Percentiles rank a stretch among this genome's conserved stretches.
Conservation (phyloP, 2,329 filamentous ascomycete genomes). For the Trichoderma lentiforme region DNA sequence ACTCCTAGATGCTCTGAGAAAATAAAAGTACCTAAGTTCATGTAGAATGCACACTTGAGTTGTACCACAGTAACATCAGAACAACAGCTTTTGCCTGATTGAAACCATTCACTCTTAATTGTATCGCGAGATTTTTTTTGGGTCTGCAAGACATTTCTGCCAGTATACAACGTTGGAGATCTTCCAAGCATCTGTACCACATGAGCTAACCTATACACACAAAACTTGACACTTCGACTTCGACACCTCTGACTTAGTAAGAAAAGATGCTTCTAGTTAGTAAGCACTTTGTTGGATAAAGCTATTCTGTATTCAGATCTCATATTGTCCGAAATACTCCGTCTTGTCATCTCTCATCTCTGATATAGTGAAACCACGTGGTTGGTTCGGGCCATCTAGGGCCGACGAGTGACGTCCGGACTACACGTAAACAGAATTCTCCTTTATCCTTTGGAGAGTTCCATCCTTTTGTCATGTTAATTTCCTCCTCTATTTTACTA, state of each 20-base stretch:
- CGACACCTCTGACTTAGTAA: neutral
- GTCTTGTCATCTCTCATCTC: neutral
- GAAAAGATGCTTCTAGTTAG: neutral
- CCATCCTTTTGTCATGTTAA: neutral
- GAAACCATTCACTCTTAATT: rapidly evolving
- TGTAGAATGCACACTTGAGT: neutral
- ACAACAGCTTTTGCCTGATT: neutral
- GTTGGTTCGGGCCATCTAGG: neutral
- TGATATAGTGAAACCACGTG: neutral
- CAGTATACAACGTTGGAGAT: neutral
- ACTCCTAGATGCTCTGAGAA: neutral
- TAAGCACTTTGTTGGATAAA: neutral
- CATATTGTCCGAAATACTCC: neutral
- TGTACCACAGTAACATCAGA: neutral
- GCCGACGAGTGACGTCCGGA: neutral
- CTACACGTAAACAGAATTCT: neutral
- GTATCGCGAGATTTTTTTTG: neutral
- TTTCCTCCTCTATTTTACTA: neutral
- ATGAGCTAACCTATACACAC: neutral
- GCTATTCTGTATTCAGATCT: neutral
- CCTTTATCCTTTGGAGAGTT: neutral
- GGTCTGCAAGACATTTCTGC: neutral
- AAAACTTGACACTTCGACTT: neutral
- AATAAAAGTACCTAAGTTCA: neutral
- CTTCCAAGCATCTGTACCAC: neutral